Conservation (phyloP, 2,329 filamentous ascomycete species). For the Ilyonectria mors-panacis region DNA sequence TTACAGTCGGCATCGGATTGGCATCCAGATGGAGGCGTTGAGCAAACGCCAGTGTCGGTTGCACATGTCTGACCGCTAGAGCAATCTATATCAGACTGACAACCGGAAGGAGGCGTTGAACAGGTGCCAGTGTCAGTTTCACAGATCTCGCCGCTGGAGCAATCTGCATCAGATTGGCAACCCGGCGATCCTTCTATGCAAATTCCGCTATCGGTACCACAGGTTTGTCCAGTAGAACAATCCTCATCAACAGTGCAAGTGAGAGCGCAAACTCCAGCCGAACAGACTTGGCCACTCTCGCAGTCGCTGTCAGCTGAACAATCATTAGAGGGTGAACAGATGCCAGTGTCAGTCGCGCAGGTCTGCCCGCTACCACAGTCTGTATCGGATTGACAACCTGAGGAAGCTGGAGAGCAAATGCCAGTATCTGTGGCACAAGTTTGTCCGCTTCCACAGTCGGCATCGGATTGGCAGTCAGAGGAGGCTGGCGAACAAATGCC, state of each 20-base stretch:
- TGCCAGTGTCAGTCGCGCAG: not conserved
- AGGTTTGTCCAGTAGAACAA: not conserved
- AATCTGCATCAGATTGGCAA: not conserved
- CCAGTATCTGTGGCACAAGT: not conserved
- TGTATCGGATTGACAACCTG: not conserved
- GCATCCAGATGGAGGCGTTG: not conserved
- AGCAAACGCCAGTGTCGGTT: too few relatives aligned
- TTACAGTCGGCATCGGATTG: slow-evolving; percentile 1
- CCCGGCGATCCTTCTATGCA: not conserved
- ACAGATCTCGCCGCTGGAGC: not conserved
- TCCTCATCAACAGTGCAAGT: not conserved
- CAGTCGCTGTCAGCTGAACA: too few relatives aligned
- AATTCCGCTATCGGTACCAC: not conserved
- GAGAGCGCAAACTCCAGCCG: not conserved
- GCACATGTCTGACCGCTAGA: not conserved
- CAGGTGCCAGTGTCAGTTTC: not conserved
- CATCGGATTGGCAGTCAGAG: not conserved
- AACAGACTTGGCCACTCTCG: not conserved
- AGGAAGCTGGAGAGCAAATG: not conserved
- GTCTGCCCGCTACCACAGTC: not conserved
- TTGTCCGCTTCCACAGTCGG: not conserved
- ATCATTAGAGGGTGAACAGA: not conserved
- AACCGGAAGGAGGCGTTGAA: not conserved
- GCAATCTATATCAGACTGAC: not conserved
- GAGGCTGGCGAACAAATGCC: not conserved